A percentile compares a stretch with the other conserved stretches of the same genome.
Evolutionary conservation across 495 filamentous ascomycete genomes (phyloP).

Genomic region (Penicillium coprophilum): DNA sequence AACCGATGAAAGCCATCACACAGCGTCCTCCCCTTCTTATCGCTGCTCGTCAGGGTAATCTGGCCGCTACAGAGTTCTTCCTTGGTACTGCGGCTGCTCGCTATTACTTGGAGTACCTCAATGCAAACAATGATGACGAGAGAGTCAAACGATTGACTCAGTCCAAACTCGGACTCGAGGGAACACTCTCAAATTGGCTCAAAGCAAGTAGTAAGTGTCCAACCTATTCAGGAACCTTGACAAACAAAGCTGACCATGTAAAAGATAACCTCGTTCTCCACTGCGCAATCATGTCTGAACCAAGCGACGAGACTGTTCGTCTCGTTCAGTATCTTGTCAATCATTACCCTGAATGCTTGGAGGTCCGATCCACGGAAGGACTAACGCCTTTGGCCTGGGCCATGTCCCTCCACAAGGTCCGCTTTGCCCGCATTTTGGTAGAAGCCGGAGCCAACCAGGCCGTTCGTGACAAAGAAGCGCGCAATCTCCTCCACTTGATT

Average conservation of each 20-base stretch:
- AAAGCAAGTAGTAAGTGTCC: constrained; percentile 44
- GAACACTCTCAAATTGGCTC: constrained; percentile 61
- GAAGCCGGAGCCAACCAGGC: constrained; percentile 64
- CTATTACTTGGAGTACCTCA: constrained; percentile 62
- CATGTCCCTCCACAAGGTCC: constrained; percentile 47
- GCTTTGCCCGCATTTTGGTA: constrained; percentile 59
- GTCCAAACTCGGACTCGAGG: constrained; percentile 56
- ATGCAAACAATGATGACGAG: constrained; percentile 54
- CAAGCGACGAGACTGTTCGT: constrained; percentile 41
- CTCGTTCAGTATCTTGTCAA: constrained; percentile 62
- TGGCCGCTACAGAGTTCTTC: constrained; percentile 68
- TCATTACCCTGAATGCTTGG: constrained; percentile 55
- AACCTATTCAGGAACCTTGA: background rate
- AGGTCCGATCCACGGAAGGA: constrained; percentile 58
- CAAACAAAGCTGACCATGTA: background rate
- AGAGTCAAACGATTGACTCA: constrained; percentile 42
- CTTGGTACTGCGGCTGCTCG: constrained; percentile 61
- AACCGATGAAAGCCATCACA: constrained; percentile 21
- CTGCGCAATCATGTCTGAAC: constrained; percentile 54
- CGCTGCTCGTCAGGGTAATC: constrained; percentile 54
- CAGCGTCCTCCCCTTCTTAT: constrained; percentile 55
- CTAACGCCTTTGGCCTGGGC: constrained; percentile 64
- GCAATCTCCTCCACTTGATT: constrained; percentile 61
- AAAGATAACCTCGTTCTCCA: constrained; percentile 64
- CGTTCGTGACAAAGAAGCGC: constrained; percentile 47